Conservation (phyloP, 2,329 filamentous ascomycete genomes). For the Thermochaetoides dissita region DNA sequence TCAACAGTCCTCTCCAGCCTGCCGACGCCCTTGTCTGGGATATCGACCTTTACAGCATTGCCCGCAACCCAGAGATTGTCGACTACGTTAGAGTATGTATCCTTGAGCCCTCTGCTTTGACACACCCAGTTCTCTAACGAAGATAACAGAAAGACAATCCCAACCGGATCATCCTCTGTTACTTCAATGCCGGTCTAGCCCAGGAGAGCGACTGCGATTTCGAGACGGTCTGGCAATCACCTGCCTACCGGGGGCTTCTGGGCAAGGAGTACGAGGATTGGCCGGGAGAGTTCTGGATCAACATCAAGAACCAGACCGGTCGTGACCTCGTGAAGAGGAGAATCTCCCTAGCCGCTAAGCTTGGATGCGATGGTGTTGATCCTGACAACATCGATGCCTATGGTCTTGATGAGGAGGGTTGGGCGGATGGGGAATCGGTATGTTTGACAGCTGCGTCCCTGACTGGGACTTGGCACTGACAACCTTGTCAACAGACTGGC, state of each 20-base stretch:
- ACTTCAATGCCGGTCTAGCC: conserved; percentile 12
- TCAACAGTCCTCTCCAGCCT: too few species aligned
- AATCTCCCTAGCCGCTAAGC: conserved; percentile 5
- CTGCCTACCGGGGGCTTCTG: conserved; percentile 4
- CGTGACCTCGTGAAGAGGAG: conserved; percentile 7
- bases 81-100: too few species aligned
- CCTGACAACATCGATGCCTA: conserved; percentile 12
- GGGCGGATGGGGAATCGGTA: too few species aligned
- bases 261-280: conserved; percentile 7
- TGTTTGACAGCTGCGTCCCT: too few species aligned
- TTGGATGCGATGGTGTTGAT: conserved; percentile 11
- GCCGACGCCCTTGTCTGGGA: too few species aligned
- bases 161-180: conserved; percentile 7
- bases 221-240: conserved; percentile 2
- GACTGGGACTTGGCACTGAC: too few species aligned
- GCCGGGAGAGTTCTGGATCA: conserved; percentile 8
- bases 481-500: conserved; percentile 2
- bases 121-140: too few species aligned
- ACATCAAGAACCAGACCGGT: conserved; percentile 9
- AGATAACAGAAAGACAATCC: neutral
- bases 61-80: too few species aligned
- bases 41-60: too few species aligned
- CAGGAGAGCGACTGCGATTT: conserved; percentile 10
- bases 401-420: conserved; percentile 1
- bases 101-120: too few species aligned